phyloP scores from a whole-genome alignment of 1,284 basidiomycete genomes.

The Cryptococcus sp. region DNA sequence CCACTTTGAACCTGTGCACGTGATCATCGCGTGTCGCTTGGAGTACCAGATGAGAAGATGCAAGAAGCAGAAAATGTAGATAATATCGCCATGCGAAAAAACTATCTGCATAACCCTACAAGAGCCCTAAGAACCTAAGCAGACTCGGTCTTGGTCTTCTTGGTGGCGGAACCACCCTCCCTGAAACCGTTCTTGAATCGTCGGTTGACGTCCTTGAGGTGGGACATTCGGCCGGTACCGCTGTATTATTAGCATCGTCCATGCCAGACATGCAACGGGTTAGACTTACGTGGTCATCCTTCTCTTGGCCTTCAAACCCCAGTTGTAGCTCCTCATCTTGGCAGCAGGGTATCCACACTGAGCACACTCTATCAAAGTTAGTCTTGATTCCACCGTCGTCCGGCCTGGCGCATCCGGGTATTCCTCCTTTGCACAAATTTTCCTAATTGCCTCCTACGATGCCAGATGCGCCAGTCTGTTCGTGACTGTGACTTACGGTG shows the following conservation, averaged over 20 bases:
- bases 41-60: no score
- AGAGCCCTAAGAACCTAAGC: constrained; percentile 19
- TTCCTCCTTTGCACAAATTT: neutral
- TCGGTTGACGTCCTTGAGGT: constrained; percentile 86
- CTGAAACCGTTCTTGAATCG: constrained; percentile 95
- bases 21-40: no score
- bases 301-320: constrained; percentile 98
- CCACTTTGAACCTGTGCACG: neutral
- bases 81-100: neutral
- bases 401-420: neutral
- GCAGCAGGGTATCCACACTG: constrained; percentile 96
- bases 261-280: neutral
- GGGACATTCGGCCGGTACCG: constrained; percentile 92
- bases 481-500: constrained; percentile 63
- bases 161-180: constrained; percentile 65
- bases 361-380: constrained; percentile 64
- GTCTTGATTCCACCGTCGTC: neutral
- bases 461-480: constrained; percentile 2
- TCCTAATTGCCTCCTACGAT: constrained; percentile 1
- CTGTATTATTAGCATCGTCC: constrained; percentile 44
- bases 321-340: constrained; percentile 93
- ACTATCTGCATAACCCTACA: neutral
- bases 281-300: constrained; percentile 73
- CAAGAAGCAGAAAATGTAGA: no score
- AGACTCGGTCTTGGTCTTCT: constrained; percentile 50